phyloP scores from a whole-genome alignment of 2,329 filamentous ascomycete species.

The Trichoderma aggressivum region DNA sequence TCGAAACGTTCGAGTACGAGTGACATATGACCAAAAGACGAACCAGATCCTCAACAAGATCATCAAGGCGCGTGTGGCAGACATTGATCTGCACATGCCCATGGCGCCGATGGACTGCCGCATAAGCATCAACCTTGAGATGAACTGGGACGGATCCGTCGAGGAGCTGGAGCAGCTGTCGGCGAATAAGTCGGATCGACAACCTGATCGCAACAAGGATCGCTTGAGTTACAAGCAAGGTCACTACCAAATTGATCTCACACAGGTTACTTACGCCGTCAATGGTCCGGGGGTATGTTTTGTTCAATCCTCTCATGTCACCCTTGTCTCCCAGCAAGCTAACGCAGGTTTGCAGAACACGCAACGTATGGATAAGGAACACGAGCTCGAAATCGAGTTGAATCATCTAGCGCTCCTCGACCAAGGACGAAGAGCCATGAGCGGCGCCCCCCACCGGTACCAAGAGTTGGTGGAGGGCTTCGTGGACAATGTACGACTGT shows the following conservation, averaged over 20 bases:
- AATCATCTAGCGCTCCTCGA: conserved; percentile 60
- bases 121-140: conserved; percentile 92
- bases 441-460: conserved; percentile 56
- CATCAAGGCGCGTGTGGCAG: conserved; percentile 82
- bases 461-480: conserved; percentile 68
- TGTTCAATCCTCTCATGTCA: neutral
- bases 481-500: conserved; percentile 66
- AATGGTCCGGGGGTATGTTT: conserved; percentile 38
- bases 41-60: conserved; percentile 73
- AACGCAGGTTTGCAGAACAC: conserved; percentile 33
- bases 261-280: conserved; percentile 67
- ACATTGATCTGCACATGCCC: conserved; percentile 85
- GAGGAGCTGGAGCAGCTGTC: conserved; percentile 49
- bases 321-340: neutral
- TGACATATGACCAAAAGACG: conserved; percentile 73
- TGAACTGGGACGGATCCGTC: conserved; percentile 72
- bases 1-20: conserved; percentile 49
- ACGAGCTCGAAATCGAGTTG: conserved; percentile 79
- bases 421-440: conserved; percentile 58
- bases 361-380: conserved; percentile 57
- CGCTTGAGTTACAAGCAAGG: conserved; percentile 87
- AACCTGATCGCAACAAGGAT: conserved; percentile 75
- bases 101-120: conserved; percentile 79
- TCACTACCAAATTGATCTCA: conserved; percentile 86
- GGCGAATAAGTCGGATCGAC: conserved; percentile 36